phyloP scores from a whole-genome alignment of 768 basidiomycete genomes.

The Epithele typhae region DNA sequence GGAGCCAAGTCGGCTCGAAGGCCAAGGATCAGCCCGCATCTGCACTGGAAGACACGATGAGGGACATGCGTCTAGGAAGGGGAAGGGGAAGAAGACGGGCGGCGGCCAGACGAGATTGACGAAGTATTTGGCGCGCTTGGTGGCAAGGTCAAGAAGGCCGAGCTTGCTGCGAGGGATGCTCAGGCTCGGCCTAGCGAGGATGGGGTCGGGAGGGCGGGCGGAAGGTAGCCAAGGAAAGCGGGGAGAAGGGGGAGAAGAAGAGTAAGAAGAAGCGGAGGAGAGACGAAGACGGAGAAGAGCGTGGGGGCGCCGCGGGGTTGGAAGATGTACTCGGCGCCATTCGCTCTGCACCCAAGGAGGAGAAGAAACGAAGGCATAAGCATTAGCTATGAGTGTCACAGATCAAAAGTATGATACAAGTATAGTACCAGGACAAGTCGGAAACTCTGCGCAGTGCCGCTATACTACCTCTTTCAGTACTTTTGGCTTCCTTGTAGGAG shows the following conservation, averaged over 20 bases:
- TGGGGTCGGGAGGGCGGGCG: too few relatives aligned
- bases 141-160: constrained; percentile 54
- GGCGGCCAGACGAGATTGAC: constrained; percentile 68
- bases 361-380: constrained; percentile 31
- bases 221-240: constrained; percentile 3
- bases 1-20: background rate
- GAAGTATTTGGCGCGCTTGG: constrained; percentile 60
- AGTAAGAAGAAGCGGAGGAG: constrained; percentile 10
- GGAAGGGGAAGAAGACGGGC: constrained; percentile 33
- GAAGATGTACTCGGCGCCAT: constrained; percentile 57
- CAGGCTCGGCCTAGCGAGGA: constrained; percentile 4
- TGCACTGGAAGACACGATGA: background rate
- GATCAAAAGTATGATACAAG: constrained; percentile 3
- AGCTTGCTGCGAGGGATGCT: constrained; percentile 26
- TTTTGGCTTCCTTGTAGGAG: too few relatives aligned
- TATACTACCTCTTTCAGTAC: too few relatives aligned
- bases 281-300: constrained; percentile 2
- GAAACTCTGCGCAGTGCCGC: too few relatives aligned
- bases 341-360: constrained; percentile 47
- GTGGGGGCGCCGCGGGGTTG: constrained; percentile 34
- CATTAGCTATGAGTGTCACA: background rate
- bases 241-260: constrained; percentile 4
- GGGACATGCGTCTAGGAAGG: background rate
- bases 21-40: background rate
- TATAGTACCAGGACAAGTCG: too few relatives aligned